Evolutionary conservation across 768 basidiomycete species (phyloP), one percentile per base, ranked within the genome.

Genomic region (Lentinus tigrinus): DNA sequence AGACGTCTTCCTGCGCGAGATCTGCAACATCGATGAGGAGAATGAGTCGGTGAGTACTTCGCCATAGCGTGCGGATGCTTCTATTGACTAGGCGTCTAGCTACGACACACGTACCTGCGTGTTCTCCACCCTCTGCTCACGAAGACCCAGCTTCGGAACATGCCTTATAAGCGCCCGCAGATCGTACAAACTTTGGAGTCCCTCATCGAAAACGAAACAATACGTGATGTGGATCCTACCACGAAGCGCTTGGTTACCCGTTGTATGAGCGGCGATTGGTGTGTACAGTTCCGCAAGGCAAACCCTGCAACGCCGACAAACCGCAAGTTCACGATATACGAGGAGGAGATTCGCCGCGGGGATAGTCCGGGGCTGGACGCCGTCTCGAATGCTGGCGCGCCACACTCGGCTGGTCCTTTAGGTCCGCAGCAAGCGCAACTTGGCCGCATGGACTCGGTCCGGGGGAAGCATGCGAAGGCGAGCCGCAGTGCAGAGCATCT

Each of bases 61-160:
- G 26, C 16, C 10, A 40, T 28, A 16, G 52, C 42, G 1, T 14
- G 8, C 13, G 19, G 14, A 3, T 17, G 43, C 1, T 40, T 26
- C 14, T 50, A 23, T 26, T 56, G 24, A 53, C 26, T 34, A 31
- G 10, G 2, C 10, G 11, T 3, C 24, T 64, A 93, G 87, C 79
- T 98, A 43, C 92, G 94, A 48, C 96, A 99, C 70, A 98, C 96
- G 0, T 99, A 95, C 70, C 87, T 98, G 31, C 91, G 97, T 19
- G 97, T 99, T 10, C 79, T 99, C 16, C 93, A 98, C 68, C 97
- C 96, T 0, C 85, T 99, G 4, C 81, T 99, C 42, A 94, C 91
- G 10, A 94, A 92, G 72, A 98, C 96, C 0, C 97, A 99, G 71
- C 79, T 99, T 6, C 85, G 85, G 13, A 76, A 83, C 14, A 74